Base-by-base conservation (phyloP, 139 green algal genomes). In the Trebouxia sp. region DNA sequence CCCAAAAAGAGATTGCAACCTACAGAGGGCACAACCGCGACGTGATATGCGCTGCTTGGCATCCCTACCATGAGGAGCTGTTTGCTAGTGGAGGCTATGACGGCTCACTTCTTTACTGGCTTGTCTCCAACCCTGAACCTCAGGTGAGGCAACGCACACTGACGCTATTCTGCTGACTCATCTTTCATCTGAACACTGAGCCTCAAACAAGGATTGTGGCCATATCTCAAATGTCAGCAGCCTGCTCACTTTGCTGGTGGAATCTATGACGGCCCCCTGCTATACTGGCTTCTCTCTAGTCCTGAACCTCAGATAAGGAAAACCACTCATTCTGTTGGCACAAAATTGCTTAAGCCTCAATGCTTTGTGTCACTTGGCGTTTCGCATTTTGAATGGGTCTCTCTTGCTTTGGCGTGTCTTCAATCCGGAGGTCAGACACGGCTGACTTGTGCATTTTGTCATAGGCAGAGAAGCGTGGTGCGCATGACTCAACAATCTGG, bases 61-160 rank as follows among this genome's bases (percentile, higher is more conserved):
- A 99, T 88, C 93, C 95, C 14, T 12, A 87, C 1, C 91, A 97
- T 74, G 94, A 98, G 88, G 88, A 94, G 67, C 80, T 97, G 35
- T 95, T 98, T 75, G 89, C 87, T 17, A 90, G 83, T 32, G 90
- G 90, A 38, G 82, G 76, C 35, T 87, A 89, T 66, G 94, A 98
- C 77, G 94, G 95, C 45, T 86, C 38, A 76, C 82, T 98, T 26
- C 80, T 90, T 1, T 88, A 93, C 82, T 98, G 94, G 94, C 81
- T 95, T 37, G 89, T 94, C 28, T 86, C 82, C 37, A 69, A 84
- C 38, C 76, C 85, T 28, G 22, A 39, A 6, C 82, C 89, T 1
- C 87, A 91, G 84, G 87, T 87, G 32, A 38, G 14, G 35, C 37
- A 69, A 12, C 24, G 37, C n/a, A 35, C 5, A 1, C 1, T 5